Conservation (phyloP, 257 asterid species). For the Nicotiana noctiflora region DNA sequence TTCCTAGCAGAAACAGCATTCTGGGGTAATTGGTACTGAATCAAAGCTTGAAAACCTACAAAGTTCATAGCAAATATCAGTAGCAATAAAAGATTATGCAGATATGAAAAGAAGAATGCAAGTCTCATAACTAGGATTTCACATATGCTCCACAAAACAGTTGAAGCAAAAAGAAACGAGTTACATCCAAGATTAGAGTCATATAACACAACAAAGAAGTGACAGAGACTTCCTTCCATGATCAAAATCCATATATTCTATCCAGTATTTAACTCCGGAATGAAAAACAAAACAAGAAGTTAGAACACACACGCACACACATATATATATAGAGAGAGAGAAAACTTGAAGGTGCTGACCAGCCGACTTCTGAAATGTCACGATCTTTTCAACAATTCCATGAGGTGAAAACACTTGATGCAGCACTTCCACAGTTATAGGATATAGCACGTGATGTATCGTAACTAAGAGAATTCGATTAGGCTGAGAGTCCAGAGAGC, state of each 20-base stretch:
- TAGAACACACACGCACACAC: conserved; percentile 16
- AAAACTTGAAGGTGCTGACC: conserved; percentile 91
- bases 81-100: background rate
- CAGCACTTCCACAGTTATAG: conserved; percentile 99
- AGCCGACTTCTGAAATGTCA: conserved; percentile 99
- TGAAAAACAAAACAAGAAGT: conserved; percentile 30
- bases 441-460: conserved; percentile 98
- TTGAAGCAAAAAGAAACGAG: background rate
- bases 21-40: conserved; percentile 72
- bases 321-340: conserved; percentile 13
- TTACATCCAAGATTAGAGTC: background rate
- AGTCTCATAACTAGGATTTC: background rate
- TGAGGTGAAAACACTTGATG: conserved; percentile 99
- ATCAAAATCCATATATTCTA: background rate
- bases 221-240: background rate
- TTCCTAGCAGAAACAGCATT: conserved; percentile 77
- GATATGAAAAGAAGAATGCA: background rate
- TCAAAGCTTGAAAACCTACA: conserved; percentile 91
- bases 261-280: background rate
- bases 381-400: conserved; percentile 99
- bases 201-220: background rate
- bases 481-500: conserved; percentile 89
- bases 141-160: conserved; percentile 1
- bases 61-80: conserved; percentile 15
- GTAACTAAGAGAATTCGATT: conserved; percentile 98